Base-by-base conservation (phyloP, 441 rosid genomes). In the Breynia disticha region DNA sequence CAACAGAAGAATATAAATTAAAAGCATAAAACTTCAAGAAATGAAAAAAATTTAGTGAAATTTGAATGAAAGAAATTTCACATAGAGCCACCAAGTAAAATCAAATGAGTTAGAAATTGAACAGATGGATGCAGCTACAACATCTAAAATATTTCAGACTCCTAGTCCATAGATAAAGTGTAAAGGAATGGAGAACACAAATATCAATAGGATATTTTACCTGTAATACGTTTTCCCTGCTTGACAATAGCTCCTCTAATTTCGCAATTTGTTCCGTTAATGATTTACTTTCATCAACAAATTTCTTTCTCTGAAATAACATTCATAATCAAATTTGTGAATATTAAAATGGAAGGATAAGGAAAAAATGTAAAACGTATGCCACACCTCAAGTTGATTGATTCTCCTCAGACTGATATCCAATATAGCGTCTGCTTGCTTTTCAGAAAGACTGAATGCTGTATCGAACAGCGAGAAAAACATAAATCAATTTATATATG, bases 371-470 rank as follows among this genome's bases (percentile, higher is more conserved):
- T 41, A 41, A 35, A 52, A 32, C 12, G 35, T 15, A 37, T 16
- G 18, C 43, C 5, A 54, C 61, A 88, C 97, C 98, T 91, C 98
- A 57, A 88, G 95, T 67, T 75, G 77, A 63, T 73, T 79, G 55
- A 91, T 77, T 59, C 97, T 72, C 75, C 95, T 70, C 52, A 91
- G 76, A 70, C 75, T 86, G 54, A 91, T 91, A 72, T 82, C 95
- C 67, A 91, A 68, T 62, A 91, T 68, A 53, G 97, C 95, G 14
- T 91, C 91, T 60, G 95, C 95, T 79, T 91, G 97, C 64, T 84
- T 88, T 61, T 74, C 91, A 55, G 97, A 91, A 47, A 91, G 81
- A 63, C 69, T 66, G 69, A 76, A 86, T 64, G 71, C 95, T 91
- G 78, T 62, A 67, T 55, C 42, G 48, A 64, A 16, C 16, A 41